A percentile compares a stretch with the other conserved stretches of the same genome.
Conservation (phyloP, 2,329 filamentous ascomycete genomes). For the Ambrosiella xylebori region DNA sequence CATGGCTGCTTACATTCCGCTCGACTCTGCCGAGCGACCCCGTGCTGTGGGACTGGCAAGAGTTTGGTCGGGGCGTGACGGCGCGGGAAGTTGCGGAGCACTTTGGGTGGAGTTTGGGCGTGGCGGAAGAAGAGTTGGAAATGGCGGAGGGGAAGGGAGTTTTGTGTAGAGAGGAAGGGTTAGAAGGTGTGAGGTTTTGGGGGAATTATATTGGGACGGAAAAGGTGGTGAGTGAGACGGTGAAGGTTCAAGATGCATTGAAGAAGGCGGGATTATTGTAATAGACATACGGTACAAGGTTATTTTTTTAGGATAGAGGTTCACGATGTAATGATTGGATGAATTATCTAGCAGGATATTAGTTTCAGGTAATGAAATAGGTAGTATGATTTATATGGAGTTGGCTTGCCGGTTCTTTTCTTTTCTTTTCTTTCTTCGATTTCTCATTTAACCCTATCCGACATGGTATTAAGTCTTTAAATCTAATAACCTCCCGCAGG, state of each 20-base stretch:
- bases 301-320: too few relatives aligned
- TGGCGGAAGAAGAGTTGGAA: conserved; percentile 85
- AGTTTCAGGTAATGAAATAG: too few relatives aligned
- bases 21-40: conserved; percentile 45
- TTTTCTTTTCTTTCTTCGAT: background rate
- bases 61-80: conserved; percentile 72
- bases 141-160: conserved; percentile 89
- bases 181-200: conserved; percentile 89
- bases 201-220: conserved; percentile 49
- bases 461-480: too few relatives aligned
- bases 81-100: conserved; percentile 75
- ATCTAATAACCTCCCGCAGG: too few relatives aligned
- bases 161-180: conserved; percentile 76
- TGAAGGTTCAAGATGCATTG: conserved; percentile 28
- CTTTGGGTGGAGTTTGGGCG: conserved; percentile 94
- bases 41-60: conserved; percentile 55
- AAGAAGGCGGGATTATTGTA: conserved; percentile 26
- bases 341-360: too few relatives aligned
- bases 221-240: conserved; percentile 22
- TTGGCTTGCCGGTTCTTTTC: too few relatives aligned
- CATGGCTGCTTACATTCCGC: conserved; percentile 62
- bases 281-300: too few relatives aligned
- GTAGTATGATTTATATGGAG: too few relatives aligned
- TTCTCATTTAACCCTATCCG: too few relatives aligned
- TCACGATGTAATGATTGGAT: too few relatives aligned